phyloP scores from a whole-genome alignment of 352 stramenopile species.

The Paralagenidium karlingii region DNA sequence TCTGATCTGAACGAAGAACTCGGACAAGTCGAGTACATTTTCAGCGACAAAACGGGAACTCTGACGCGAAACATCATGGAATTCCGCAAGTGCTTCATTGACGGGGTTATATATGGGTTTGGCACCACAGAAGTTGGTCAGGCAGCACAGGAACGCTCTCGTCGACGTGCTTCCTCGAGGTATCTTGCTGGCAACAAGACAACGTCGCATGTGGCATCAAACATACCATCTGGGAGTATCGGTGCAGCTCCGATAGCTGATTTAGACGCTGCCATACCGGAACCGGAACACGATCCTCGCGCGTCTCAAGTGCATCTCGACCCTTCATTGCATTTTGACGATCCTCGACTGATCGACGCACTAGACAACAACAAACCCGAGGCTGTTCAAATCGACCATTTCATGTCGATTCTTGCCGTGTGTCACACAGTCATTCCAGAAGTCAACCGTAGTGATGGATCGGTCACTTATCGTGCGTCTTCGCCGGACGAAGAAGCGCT shows the following conservation, averaged over 20 bases:
- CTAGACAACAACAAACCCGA: slow-evolving; percentile 35
- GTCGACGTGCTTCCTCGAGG: neutral
- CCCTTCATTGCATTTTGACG: slow-evolving; percentile 53
- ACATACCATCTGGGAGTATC: slow-evolving; percentile 79
- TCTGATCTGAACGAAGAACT: slow-evolving; percentile 91
- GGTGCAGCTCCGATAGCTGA: slow-evolving; percentile 1
- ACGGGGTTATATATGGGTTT: slow-evolving; percentile 79
- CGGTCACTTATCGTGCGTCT: slow-evolving; percentile 74
- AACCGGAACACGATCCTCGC: slow-evolving; percentile 55
- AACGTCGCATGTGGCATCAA: slow-evolving; percentile 97
- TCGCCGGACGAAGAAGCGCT: slow-evolving; percentile 90
- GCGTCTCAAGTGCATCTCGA: slow-evolving; percentile 80
- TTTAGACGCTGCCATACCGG: slow-evolving; percentile 63
- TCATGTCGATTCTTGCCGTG: slow-evolving; percentile 58
- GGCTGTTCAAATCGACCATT: slow-evolving; percentile 77
- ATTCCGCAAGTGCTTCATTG: slow-evolving; percentile 89
- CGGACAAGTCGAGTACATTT: slow-evolving; percentile 98
- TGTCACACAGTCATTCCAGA: slow-evolving; percentile 20
- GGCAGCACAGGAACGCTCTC: neutral
- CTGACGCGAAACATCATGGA: slow-evolving; percentile 99
- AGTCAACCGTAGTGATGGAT: slow-evolving; percentile 36
- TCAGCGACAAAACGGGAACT: slow-evolving; percentile 99
- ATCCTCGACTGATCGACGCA: slow-evolving; percentile 37
- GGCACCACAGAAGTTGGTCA: slow-evolving; percentile 38
- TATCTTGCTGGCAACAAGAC: neutral